These are phyloP conservation scores for Rhizopogon vulgaris DNA, from an alignment of 768 basidiomycete genomes.

Conservation along the genomic window DNA sequence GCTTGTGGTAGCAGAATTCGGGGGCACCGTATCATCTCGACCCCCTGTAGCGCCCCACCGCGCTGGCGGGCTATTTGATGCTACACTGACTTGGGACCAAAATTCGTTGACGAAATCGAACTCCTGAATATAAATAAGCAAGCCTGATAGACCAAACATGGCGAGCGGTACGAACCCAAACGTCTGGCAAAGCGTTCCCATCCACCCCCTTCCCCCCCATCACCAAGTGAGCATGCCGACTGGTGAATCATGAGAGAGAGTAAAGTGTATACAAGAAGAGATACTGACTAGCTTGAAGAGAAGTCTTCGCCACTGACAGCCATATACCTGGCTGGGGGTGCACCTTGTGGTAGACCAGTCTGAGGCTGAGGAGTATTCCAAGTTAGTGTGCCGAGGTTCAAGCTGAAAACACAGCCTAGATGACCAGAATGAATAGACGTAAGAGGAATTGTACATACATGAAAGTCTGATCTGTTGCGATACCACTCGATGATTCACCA, in stretches of 20 bases:
- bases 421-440: constrained; percentile 2
- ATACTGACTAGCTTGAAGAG: constrained; percentile 76
- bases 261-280: constrained; percentile 5
- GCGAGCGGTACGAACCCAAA: constrained; percentile 52
- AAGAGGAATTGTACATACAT: constrained; percentile 39
- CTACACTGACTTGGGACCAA: constrained; percentile 57
- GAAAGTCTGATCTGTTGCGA: constrained; percentile 59
- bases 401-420: constrained; percentile 29
- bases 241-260: constrained; percentile 24
- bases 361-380: constrained; percentile 60
- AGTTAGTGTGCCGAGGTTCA: constrained; percentile 52
- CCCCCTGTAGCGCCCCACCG: constrained; percentile 74
- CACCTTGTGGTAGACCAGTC: constrained; percentile 33
- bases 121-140: constrained; percentile 42
- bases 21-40: constrained; percentile 47
- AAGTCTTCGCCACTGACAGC: constrained; percentile 63
- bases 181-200: constrained; percentile 52
- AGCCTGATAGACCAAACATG: background rate
- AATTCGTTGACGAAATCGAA: constrained; percentile 73
- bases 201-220: constrained; percentile 62
- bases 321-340: constrained; percentile 59
- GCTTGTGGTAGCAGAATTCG: constrained; percentile 35
- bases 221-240: constrained; percentile 69
- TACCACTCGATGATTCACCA: constrained; percentile 62
- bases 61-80: constrained; percentile 49